Base-by-base conservation (phyloP, 2,329 filamentous ascomycete species). In the Aspergillus sp. region DNA sequence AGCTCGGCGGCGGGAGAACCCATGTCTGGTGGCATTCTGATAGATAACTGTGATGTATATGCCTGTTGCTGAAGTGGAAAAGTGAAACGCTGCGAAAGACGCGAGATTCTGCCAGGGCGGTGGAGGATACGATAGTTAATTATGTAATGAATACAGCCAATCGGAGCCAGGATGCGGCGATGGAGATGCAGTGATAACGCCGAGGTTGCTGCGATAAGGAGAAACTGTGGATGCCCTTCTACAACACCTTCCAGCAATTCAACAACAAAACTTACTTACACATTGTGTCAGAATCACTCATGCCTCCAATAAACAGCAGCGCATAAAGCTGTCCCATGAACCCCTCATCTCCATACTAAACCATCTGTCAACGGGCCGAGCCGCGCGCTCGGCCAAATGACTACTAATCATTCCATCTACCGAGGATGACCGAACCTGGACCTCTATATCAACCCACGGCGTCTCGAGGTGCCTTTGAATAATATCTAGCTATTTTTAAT, bases 91-190 rank as follows among this genome's bases (percentile, higher is more conserved):
- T 45, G 23, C 5, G 17, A 55, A 15, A 4, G 50, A 57, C 36
- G 48, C 19, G 56, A 9, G 43, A 67, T 72, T 72, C 65, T 73
- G 71, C 69, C 69, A 36, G 36, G 51, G 65, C 65, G 65, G 65
- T 67, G 58, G 41, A 30, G 38, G 12, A 9, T 38, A 32, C 8
- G 21, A 49, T 21, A 17, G 0, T 2, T 25, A 15, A 17, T 49
- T 49, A 49, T 25, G 23, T 49, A 49, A 49, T 23, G 2, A 19
- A 23, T 12, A 5, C 32, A n/a, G 19, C 59, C 59, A 61, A 61
- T 61, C 56, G 51, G 51, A 55, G 38, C 21, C 21, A 36, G 5
- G n/a, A 15, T 25, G 43, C 17, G 17, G 13, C 12, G 9, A 32
- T 28, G 36, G 38, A 30, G 10, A 30, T 30, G 28, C 10, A 36